These are phyloP conservation scores for Anethum foeniculum DNA, from an alignment of 140 eudicot species.

Conservation along the genomic window DNA sequence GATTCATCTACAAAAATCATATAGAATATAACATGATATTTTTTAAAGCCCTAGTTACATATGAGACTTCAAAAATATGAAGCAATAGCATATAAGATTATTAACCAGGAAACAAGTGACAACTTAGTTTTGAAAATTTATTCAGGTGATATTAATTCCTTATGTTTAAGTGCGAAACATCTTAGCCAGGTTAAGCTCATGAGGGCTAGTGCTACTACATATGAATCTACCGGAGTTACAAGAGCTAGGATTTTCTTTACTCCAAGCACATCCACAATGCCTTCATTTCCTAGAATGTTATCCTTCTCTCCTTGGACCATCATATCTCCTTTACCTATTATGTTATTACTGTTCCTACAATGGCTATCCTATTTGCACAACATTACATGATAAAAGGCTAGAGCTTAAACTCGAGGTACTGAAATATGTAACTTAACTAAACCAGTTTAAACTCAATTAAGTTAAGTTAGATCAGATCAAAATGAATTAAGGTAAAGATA, in stretches of 20 bases:
- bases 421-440: background rate
- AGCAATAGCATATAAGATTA: background rate
- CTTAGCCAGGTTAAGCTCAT: background rate
- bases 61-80: background rate
- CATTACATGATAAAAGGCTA: background rate
- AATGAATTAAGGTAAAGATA: background rate
- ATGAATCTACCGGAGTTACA: background rate
- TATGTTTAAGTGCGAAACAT: background rate
- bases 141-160: background rate
- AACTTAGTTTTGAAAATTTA: background rate
- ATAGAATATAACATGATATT: background rate
- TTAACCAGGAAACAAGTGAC: background rate
- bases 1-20: background rate
- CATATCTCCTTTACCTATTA: no score
- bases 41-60: background rate
- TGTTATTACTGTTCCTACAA: background rate
- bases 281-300: background rate
- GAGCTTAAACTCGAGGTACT: background rate
- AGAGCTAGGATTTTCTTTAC: background rate
- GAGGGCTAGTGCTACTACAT: background rate
- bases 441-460: background rate
- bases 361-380: background rate
- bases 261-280: background rate
- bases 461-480: background rate
- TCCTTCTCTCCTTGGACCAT: background rate